Percentiles rank a stretch among this genome's conserved stretches.
Evolutionary conservation across 2,329 filamentous ascomycete species (phyloP).

Genomic region (Helminthosporium solani): DNA sequence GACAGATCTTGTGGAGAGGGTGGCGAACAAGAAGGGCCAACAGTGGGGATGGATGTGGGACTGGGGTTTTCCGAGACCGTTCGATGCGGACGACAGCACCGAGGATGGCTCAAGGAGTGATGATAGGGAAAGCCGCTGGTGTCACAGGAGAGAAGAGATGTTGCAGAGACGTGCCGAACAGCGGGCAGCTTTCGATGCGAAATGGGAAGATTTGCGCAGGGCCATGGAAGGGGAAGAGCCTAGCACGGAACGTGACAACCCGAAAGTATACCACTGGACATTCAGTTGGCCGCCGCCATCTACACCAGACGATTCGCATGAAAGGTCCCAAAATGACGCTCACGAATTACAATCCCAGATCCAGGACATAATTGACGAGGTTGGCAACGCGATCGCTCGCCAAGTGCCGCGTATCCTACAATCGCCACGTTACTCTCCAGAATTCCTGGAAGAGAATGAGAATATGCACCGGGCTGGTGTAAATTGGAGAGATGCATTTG

Average conservation of each 20-base stretch:
- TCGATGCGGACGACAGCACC: constrained; percentile 16
- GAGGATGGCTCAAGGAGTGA: neutral
- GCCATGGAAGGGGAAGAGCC: constrained; percentile 7
- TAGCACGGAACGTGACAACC: constrained; percentile 1
- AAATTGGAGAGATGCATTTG: constrained; percentile 59
- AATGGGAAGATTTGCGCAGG: constrained; percentile 8
- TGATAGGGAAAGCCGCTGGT: constrained; percentile 5
- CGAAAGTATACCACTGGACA: constrained; percentile 15
- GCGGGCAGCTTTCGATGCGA: neutral
- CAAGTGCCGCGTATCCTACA: constrained; percentile 5
- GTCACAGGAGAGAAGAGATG: constrained; percentile 2
- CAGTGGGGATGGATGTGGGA: constrained; percentile 39
- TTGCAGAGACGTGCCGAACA: constrained; percentile 1
- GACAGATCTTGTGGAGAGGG: constrained; percentile 25
- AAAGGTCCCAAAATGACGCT: neutral
- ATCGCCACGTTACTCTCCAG: constrained; percentile 51
- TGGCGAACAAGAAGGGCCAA: constrained; percentile 34
- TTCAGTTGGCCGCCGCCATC: constrained; percentile 23
- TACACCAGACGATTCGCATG: constrained; percentile 11
- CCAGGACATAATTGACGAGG: constrained; percentile 23
- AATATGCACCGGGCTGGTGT: constrained; percentile 38
- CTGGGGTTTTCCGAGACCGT: constrained; percentile 34
- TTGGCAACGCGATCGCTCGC: neutral
- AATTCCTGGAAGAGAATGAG: constrained; percentile 53
- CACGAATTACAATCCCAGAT: constrained; percentile 11